Evolutionary conservation across 1,284 basidiomycete genomes (phyloP).

Genomic region (Apiotrichum laibachii): DNA sequence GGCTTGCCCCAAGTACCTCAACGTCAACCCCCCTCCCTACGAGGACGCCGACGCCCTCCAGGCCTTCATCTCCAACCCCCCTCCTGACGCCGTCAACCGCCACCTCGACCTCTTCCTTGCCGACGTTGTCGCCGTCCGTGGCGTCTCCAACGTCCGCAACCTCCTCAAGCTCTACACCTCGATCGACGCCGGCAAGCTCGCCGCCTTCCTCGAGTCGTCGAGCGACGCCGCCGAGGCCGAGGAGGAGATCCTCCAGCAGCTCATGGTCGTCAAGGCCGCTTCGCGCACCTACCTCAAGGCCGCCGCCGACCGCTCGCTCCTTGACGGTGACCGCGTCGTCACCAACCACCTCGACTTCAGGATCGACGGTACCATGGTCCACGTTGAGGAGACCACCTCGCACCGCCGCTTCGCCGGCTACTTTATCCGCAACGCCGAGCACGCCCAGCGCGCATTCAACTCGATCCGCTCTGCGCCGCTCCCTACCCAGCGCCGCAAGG

Average conservation of each 20-base stretch:
- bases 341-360: constrained; percentile 94
- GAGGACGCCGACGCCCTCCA: constrained; percentile 71
- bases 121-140: constrained; percentile 70
- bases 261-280: constrained; percentile 93
- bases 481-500: constrained; percentile 49
- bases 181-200: constrained; percentile 85
- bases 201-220: constrained; percentile 67
- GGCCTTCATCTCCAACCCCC: constrained; percentile 56
- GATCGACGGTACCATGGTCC: constrained; percentile 89
- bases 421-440: constrained; percentile 93
- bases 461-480: constrained; percentile 69
- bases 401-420: constrained; percentile 90
- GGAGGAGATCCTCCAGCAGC: constrained; percentile 90
- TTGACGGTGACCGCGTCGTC: constrained; percentile 82
- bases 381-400: constrained; percentile 89
- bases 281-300: constrained; percentile 63
- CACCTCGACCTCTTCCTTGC: constrained; percentile 77
- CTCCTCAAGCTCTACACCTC: constrained; percentile 95
- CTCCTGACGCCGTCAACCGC: constrained; percentile 74
- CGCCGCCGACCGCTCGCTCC: constrained; percentile 59
- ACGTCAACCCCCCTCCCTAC: constrained; percentile 88
- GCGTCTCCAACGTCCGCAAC: constrained; percentile 80
- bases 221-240: constrained; percentile 53
- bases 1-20: constrained; percentile 95
- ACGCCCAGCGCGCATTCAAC: constrained; percentile 78